phyloP scores from a whole-genome alignment of 2,329 filamentous ascomycete genomes.

The Harringtonia aguacate region DNA sequence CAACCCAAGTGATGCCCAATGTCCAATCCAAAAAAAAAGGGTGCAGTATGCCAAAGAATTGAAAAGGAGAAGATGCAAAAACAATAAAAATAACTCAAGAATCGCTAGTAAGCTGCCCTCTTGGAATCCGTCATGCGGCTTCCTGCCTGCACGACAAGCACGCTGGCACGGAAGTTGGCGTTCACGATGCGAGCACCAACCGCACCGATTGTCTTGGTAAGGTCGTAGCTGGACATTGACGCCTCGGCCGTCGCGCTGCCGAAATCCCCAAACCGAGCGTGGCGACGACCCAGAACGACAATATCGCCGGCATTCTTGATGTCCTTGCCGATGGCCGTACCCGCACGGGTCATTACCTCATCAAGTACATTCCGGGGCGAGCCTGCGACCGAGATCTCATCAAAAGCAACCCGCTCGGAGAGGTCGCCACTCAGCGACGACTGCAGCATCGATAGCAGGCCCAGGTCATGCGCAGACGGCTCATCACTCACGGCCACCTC shows the following conservation, averaged over 20 bases:
- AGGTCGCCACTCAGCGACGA: conserved; percentile 22
- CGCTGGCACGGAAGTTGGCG: conserved; percentile 50
- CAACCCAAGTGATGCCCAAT: too few relatives aligned
- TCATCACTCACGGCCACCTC: conserved; percentile 14
- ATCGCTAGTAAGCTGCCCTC: too few relatives aligned
- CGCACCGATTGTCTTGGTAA: conserved; percentile 45
- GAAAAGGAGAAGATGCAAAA: not conserved
- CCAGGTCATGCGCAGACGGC: conserved; percentile 22
- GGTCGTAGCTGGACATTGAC: conserved; percentile 22
- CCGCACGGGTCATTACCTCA: conserved; percentile 41
- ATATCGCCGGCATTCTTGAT: conserved; percentile 60
- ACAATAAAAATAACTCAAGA: not conserved
- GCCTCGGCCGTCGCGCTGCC: conserved; percentile 7
- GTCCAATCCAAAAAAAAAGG: too few relatives aligned
- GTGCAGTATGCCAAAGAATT: not conserved
- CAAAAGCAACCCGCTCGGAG: conserved; percentile 33
- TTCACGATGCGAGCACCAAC: conserved; percentile 50
- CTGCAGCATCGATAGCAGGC: conserved; percentile 22
- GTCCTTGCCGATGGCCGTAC: conserved; percentile 45
- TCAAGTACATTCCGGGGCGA: conserved; percentile 26
- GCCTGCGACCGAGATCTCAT: conserved; percentile 27
- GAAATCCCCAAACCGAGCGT: conserved; percentile 19
- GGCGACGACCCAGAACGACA: conserved; percentile 52
- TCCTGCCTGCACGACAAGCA: conserved; percentile 58
- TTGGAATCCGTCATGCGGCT: conserved; percentile 10